Conservation (phyloP, 2,329 filamentous ascomycete species). For the Exophiala calicioides region DNA sequence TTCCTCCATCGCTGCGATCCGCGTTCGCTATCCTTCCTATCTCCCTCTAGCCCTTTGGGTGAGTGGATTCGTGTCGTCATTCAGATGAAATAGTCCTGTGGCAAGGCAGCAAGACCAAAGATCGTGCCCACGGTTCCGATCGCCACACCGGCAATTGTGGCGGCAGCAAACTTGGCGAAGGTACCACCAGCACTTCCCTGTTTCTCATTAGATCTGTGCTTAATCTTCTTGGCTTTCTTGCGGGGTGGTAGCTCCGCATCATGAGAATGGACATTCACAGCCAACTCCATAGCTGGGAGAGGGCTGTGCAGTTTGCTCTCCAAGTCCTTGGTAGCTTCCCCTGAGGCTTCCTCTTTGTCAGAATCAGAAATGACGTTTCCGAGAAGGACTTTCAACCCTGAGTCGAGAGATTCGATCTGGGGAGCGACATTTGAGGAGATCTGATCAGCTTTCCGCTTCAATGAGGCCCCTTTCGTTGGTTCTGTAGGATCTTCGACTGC, state of each 20-base stretch:
- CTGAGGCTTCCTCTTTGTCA: background rate
- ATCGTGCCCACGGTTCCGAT: constrained; percentile 46
- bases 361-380: too few species aligned
- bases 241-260: constrained; percentile 17
- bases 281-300: constrained; percentile 31
- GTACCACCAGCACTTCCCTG: constrained; percentile 10
- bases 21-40: background rate
- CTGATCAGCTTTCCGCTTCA: constrained; percentile 29
- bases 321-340: background rate
- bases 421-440: constrained; percentile 30
- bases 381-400: background rate
- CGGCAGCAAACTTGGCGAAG: constrained; percentile 41
- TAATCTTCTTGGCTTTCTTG: constrained; percentile 24
- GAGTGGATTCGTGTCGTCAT: too few species aligned
- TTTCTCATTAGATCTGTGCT: constrained; percentile 2
- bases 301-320: constrained; percentile 8
- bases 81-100: constrained; percentile 45
- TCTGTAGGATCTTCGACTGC: background rate
- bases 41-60: too few species aligned
- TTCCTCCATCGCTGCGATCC: too few species aligned
- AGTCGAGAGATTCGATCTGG: background rate
- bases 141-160: constrained; percentile 42
- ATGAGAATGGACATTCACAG: constrained; percentile 26
- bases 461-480: background rate
- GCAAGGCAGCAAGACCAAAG: constrained; percentile 43